A percentile compares a stretch with the other conserved stretches of the same genome.
phyloP scores from a whole-genome alignment of 2,329 filamentous ascomycete genomes.

The Diaporthe destruens region DNA sequence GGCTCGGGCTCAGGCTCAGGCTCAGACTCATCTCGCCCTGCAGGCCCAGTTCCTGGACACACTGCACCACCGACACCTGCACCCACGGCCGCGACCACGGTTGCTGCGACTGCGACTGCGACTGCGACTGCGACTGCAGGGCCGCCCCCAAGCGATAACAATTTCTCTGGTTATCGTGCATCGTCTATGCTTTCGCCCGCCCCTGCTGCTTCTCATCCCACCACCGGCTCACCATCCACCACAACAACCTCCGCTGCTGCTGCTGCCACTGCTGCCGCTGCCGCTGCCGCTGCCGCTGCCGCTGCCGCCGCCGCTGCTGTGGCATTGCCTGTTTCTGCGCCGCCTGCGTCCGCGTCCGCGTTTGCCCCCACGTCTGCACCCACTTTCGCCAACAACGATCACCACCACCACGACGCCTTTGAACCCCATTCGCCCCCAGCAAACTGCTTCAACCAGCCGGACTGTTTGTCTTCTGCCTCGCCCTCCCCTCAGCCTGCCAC shows the following conservation, averaged over 20 bases:
- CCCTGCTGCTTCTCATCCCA: conserved; percentile 30
- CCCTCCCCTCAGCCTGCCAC: conserved; percentile 61
- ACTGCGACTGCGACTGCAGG: conserved; percentile 22
- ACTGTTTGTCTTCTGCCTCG: conserved; percentile 53
- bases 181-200: conserved; percentile 36
- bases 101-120: conserved; percentile 6
- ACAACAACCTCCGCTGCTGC: conserved; percentile 38
- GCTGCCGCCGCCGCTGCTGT: too few relatives aligned
- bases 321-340: too few relatives aligned
- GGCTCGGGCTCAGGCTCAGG: conserved; percentile 17
- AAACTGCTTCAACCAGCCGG: conserved; percentile 50
- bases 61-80: conserved; percentile 13
- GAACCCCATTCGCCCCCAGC: conserved; percentile 45
- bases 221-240: conserved; percentile 34
- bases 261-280: too few relatives aligned
- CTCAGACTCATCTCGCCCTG: conserved; percentile 19
- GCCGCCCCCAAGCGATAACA: conserved; percentile 40
- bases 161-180: conserved; percentile 43
- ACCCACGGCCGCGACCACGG: conserved; percentile 8
- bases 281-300: too few relatives aligned
- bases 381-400: conserved; percentile 46
- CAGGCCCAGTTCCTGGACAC: conserved; percentile 36
- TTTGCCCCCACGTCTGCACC: conserved; percentile 5
- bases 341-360: background rate
- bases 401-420: conserved; percentile 39